These are phyloP conservation scores for Leucocoprinus leucothites DNA, from an alignment of 768 basidiomycete species.

Conservation along the genomic window DNA sequence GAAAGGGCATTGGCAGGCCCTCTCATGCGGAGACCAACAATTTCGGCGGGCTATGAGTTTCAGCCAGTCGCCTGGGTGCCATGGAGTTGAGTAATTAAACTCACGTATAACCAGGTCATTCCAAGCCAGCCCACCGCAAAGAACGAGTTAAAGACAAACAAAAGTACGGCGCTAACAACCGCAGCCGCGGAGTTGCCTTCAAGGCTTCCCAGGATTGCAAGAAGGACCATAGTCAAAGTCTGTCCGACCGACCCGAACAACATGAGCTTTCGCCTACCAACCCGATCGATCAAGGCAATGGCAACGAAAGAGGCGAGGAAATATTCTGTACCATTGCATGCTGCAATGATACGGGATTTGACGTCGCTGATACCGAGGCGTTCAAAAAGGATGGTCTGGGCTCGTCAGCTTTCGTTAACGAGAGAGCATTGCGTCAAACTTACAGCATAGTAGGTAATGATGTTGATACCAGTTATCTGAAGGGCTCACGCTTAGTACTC, in stretches of 20 bases:
- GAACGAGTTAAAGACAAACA: constrained; percentile 72
- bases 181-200: constrained; percentile 42
- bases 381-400: constrained; percentile 52
- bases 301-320: constrained; percentile 70
- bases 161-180: constrained; percentile 47
- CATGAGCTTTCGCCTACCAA: constrained; percentile 72
- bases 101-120: constrained; percentile 68
- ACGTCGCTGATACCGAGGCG: constrained; percentile 55
- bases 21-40: constrained; percentile 57
- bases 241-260: constrained; percentile 66
- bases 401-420: not conserved
- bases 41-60: constrained; percentile 53
- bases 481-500: not conserved
- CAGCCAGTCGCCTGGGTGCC: not conserved
- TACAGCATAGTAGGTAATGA: constrained; percentile 57
- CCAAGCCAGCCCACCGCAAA: constrained; percentile 71
- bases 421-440: constrained; percentile 4
- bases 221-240: constrained; percentile 53
- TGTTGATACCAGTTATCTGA: constrained; percentile 58
- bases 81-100: constrained; percentile 17
- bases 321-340: constrained; percentile 71
- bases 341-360: constrained; percentile 59
- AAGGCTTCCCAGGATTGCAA: constrained; percentile 55
- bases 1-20: constrained; percentile 64
- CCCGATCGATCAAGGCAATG: constrained; percentile 67